Base-by-base conservation (phyloP, 208 protist genomes). In the Crithidia mellificae region DNA sequence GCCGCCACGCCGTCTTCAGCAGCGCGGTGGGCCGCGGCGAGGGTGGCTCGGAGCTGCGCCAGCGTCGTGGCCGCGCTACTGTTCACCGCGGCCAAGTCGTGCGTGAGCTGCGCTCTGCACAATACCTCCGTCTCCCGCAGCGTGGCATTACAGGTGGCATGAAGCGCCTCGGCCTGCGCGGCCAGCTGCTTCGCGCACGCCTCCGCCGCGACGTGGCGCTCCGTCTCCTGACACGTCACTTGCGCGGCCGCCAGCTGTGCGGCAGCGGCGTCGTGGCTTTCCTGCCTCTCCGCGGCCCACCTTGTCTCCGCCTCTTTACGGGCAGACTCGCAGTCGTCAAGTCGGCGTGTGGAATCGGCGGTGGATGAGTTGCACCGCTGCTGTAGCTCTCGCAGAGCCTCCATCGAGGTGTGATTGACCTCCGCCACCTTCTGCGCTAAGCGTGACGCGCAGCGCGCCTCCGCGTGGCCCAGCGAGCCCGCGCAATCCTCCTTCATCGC, bases 111-210 rank as follows among this genome's bases (percentile, higher is more conserved):
- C 51, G 34, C 38, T 2, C 41, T 30, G 36, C 55, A 78, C 25
- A 0, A 2, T 19, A 20, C 24, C 47, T 76, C 39, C 6, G 49
- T 47, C 22, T 61, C 50, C 55, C 36, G 41, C 29, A 55, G 43
- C 11, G 76, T 57, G 0, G 64, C 65, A 15, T 53, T 57, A 47
- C 63, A 70, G 19, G 56, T 58, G 9, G 38, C 38, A 12, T 47
- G 43, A 30, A n/a, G 15, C 61, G 69, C 47, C 32, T 46, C 50
- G 15, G 30, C 15, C 25, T 54, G 53, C 15, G 44, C n/a, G 6
- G 59, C 59, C 25, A 61, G 8, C 0, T 29, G 61, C 14, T 36
- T 54, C 0, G n/a, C 32, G 24, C 65, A 75, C 2, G 34, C 53
- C 19, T 68, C 41, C 7, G 55, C 22, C 6, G 29, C 46, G 5